Evolutionary conservation across 768 basidiomycete genomes (phyloP).

Genomic region (Lentinula detonsa): DNA sequence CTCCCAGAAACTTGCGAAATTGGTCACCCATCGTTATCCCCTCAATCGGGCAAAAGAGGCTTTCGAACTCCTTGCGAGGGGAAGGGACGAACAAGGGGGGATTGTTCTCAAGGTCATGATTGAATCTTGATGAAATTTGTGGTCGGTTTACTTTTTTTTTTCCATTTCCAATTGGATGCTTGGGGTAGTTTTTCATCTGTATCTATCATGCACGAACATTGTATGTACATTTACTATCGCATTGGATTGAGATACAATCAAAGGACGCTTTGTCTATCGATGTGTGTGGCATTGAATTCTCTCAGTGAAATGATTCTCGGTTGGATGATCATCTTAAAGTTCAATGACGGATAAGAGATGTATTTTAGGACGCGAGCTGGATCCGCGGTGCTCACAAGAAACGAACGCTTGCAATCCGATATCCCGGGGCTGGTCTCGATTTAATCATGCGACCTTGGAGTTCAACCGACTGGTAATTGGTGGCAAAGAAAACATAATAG

Average conservation of each 20-base stretch:
- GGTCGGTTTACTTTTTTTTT: background rate
- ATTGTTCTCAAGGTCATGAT: conserved; percentile 92
- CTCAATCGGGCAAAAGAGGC: conserved; percentile 65
- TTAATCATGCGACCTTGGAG: background rate
- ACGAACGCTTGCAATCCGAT: background rate
- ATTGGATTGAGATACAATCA: background rate
- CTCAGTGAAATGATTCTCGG: too few relatives aligned
- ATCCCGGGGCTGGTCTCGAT: background rate
- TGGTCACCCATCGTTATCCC: conserved; percentile 74
- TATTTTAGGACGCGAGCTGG: too few relatives aligned
- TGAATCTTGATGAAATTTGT: conserved; percentile 26
- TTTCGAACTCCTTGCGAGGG: conserved; percentile 75
- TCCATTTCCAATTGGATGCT: background rate
- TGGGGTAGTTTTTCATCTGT: background rate
- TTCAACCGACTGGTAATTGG: background rate
- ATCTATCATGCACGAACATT: background rate
- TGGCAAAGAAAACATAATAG: background rate
- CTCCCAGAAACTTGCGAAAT: conserved; percentile 26
- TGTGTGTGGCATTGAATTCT: too few relatives aligned
- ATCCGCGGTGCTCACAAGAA: background rate
- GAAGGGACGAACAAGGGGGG: conserved; percentile 71
- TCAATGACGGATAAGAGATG: background rate
- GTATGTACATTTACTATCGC: background rate
- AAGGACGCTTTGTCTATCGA: too few relatives aligned
- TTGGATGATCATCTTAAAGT: background rate